A percentile compares a stretch with the other conserved stretches of the same genome.
Evolutionary conservation across 306 rosid species (phyloP).

Genomic region (Ceratonia siliqua): DNA sequence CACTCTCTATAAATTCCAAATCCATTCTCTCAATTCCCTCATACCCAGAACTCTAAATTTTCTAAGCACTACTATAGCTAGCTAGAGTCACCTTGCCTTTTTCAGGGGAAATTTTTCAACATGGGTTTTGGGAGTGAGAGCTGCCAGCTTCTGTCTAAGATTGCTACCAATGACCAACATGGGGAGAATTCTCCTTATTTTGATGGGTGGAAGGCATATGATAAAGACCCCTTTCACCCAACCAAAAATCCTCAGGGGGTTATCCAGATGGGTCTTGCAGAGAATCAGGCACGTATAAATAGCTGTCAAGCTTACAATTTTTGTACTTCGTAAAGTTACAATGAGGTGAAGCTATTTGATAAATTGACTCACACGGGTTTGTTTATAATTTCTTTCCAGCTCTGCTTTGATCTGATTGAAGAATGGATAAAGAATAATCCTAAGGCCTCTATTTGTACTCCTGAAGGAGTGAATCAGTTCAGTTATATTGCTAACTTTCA

Average conservation of each 20-base stretch:
- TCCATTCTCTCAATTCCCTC: background rate
- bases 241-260: slow-evolving; percentile 68
- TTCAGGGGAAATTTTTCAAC: background rate
- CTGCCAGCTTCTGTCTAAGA: slow-evolving; percentile 55
- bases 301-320: background rate
- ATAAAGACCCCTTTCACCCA: slow-evolving; percentile 71
- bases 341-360: background rate
- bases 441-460: slow-evolving; percentile 75
- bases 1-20: slow-evolving; percentile 31
- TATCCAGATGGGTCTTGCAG: slow-evolving; percentile 95
- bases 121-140: slow-evolving; percentile 35
- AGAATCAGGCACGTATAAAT: slow-evolving; percentile 64
- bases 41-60: background rate
- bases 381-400: slow-evolving; percentile 39
- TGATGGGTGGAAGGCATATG: slow-evolving; percentile 91
- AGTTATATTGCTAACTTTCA: slow-evolving; percentile 70
- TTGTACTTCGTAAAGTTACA: background rate
- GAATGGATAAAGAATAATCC: slow-evolving; percentile 78
- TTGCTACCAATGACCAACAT: slow-evolving; percentile 72
- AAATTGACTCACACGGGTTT: background rate
- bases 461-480: slow-evolving; percentile 67
- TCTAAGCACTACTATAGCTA: background rate
- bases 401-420: slow-evolving; percentile 58
- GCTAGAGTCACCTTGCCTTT: background rate
- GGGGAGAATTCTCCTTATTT: slow-evolving; percentile 85